Conservation (phyloP, 116 monocot genomes). For the Zostera marina region DNA sequence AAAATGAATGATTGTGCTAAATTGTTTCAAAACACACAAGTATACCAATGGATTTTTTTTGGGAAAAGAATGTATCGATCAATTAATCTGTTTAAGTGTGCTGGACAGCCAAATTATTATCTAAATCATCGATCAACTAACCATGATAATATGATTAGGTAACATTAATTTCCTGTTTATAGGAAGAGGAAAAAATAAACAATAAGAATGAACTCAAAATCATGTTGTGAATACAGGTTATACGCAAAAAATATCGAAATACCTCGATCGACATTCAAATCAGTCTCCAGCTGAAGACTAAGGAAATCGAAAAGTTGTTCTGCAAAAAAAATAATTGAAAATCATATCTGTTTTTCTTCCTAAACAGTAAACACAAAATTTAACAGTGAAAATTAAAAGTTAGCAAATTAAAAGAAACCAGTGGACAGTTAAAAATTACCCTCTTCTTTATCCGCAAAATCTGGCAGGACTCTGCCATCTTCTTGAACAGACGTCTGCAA, state of each 20-base stretch:
- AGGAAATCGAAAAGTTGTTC: conserved; percentile 75
- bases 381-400: background rate
- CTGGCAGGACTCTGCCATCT: conserved; percentile 59
- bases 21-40: too few relatives aligned
- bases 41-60: too few relatives aligned
- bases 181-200: background rate
- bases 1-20: too few relatives aligned
- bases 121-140: too few relatives aligned
- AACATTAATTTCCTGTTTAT: too few relatives aligned
- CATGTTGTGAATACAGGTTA: too few relatives aligned
- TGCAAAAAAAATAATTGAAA: conserved; percentile 19
- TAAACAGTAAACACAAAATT: background rate
- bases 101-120: too few relatives aligned
- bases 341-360: background rate
- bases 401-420: background rate
- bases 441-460: conserved; percentile 88
- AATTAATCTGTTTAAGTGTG: too few relatives aligned
- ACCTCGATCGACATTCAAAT: conserved; percentile 73
- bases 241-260: conserved; percentile 9
- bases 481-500: conserved; percentile 55
- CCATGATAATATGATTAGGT: too few relatives aligned
- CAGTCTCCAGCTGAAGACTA: conserved; percentile 71
- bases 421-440: conserved; percentile 13
- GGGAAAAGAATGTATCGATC: too few relatives aligned
- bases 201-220: background rate